phyloP scores from a whole-genome alignment of 2,329 filamentous ascomycete species.

The Colletotrichum musicola region DNA sequence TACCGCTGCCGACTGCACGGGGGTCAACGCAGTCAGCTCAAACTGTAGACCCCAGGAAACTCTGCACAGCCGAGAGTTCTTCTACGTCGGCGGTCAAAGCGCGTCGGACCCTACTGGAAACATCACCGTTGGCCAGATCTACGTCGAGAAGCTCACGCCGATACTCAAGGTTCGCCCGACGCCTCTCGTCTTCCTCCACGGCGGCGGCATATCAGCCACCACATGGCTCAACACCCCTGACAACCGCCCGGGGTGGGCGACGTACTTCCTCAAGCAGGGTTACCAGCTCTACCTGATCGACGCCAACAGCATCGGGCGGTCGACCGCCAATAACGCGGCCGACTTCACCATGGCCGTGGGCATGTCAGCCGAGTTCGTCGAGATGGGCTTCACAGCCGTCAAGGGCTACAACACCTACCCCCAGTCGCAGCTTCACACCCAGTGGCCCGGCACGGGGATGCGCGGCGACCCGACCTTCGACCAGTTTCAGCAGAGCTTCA shows the following conservation, averaged over 20 bases:
- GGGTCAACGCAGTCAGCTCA: slow-evolving; percentile 30
- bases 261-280: slow-evolving; percentile 54
- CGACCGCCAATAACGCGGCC: slow-evolving; percentile 45
- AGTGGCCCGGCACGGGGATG: slow-evolving; percentile 49
- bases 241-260: slow-evolving; percentile 55
- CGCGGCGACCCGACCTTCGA: slow-evolving; percentile 61
- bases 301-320: slow-evolving; percentile 51
- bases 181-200: slow-evolving; percentile 50
- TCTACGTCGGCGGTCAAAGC: slow-evolving; percentile 48
- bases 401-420: slow-evolving; percentile 46
- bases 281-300: slow-evolving; percentile 57
- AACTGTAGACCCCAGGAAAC: slow-evolving; percentile 29
- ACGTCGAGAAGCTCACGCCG: slow-evolving; percentile 49
- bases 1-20: slow-evolving; percentile 21
- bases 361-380: slow-evolving; percentile 44
- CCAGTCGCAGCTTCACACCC: slow-evolving; percentile 48
- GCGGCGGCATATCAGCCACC: slow-evolving; percentile 47
- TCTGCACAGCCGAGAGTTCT: slow-evolving; percentile 42
- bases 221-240: slow-evolving; percentile 56
- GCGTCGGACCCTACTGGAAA: slow-evolving; percentile 41
- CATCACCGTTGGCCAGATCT: slow-evolving; percentile 46
- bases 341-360: slow-evolving; percentile 44
- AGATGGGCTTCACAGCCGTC: slow-evolving; percentile 45
- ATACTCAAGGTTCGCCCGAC: slow-evolving; percentile 40
- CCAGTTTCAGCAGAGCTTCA: slow-evolving; percentile 58